phyloP scores from a whole-genome alignment of 768 basidiomycete genomes.

The Termitomyces sp. region DNA sequence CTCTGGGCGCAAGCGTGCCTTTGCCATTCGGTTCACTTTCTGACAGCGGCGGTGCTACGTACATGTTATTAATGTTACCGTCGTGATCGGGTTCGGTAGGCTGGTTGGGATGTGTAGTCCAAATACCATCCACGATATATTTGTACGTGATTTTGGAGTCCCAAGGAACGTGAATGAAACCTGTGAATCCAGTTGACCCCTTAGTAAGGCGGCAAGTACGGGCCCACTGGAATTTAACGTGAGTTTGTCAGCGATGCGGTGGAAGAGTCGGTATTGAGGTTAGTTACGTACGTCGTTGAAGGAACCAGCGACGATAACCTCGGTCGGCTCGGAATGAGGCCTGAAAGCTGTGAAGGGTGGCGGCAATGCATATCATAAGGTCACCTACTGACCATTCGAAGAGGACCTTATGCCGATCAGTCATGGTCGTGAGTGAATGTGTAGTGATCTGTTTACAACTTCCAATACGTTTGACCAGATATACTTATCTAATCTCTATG shows the following conservation, averaged over 20 bases:
- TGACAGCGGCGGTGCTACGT: slow-evolving; percentile 35
- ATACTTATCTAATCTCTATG: slow-evolving; percentile 6
- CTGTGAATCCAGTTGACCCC: slow-evolving; percentile 50
- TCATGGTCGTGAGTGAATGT: slow-evolving; percentile 9
- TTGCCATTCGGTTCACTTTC: slow-evolving; percentile 3
- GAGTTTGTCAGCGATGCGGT: slow-evolving; percentile 1
- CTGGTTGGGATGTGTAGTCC: slow-evolving; percentile 47
- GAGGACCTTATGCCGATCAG: slow-evolving; percentile 34
- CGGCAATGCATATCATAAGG: neutral
- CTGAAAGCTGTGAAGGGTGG: slow-evolving; percentile 26
- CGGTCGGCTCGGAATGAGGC: slow-evolving; percentile 49
- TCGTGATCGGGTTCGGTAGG: slow-evolving; percentile 55
- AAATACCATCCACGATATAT: slow-evolving; percentile 72
- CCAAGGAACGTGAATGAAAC: slow-evolving; percentile 51
- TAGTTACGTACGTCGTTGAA: slow-evolving; percentile 63
- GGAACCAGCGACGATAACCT: slow-evolving; percentile 68
- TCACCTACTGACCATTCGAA: slow-evolving; percentile 41
- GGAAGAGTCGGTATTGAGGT: slow-evolving; percentile 16
- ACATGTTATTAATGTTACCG: slow-evolving; percentile 71
- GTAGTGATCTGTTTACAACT: slow-evolving; percentile 8
- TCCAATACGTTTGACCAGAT: neutral
- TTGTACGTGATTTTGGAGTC: slow-evolving; percentile 65
- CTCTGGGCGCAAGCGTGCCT: slow-evolving; percentile 10
- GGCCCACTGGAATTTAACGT: slow-evolving; percentile 46
- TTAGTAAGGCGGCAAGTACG: slow-evolving; percentile 49